Percentiles rank a stretch among this genome's conserved stretches.
Evolutionary conservation across 208 protist species (phyloP).

Genomic region (Acanthamoeba royreba): DNA sequence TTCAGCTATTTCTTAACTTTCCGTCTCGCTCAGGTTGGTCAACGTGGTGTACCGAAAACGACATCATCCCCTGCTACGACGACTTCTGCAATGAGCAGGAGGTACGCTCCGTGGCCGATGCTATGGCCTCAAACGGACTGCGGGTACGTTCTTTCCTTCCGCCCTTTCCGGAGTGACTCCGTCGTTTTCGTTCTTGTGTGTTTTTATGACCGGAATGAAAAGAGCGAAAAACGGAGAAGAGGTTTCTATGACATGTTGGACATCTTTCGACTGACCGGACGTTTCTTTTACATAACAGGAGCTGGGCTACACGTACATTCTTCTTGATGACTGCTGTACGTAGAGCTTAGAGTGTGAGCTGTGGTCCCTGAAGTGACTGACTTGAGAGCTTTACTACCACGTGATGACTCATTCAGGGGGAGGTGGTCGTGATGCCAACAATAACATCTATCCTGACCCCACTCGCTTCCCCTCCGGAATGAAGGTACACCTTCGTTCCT

Average conservation of each 20-base stretch:
- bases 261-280: too few species aligned
- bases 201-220: too few species aligned
- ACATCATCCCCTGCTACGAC: conserved; percentile 6
- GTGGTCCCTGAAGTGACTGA: not conserved
- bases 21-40: not conserved
- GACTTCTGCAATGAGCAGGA: conserved; percentile 35
- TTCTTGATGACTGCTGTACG: conserved; percentile 50
- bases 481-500: not conserved
- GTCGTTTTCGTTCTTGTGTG: too few species aligned
- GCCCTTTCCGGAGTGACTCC: not conserved
- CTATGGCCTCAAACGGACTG: conserved; percentile 26
- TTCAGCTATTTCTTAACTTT: not conserved
- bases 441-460: conserved; percentile 8
- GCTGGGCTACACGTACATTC: conserved; percentile 49
- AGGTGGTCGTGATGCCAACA: not conserved
- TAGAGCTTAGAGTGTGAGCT: too few species aligned
- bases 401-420: not conserved
- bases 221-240: too few species aligned
- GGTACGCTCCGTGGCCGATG: not conserved
- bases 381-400: not conserved
- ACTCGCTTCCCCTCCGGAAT: conserved; percentile 43
- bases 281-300: not conserved
- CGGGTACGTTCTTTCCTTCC: not conserved
- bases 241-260: too few species aligned
- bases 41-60: conserved; percentile 26